Evolutionary conservation across 352 stramenopile species (phyloP), one percentile per base, ranked within the genome.

Genomic region (Globisporangium viniferum): DNA sequence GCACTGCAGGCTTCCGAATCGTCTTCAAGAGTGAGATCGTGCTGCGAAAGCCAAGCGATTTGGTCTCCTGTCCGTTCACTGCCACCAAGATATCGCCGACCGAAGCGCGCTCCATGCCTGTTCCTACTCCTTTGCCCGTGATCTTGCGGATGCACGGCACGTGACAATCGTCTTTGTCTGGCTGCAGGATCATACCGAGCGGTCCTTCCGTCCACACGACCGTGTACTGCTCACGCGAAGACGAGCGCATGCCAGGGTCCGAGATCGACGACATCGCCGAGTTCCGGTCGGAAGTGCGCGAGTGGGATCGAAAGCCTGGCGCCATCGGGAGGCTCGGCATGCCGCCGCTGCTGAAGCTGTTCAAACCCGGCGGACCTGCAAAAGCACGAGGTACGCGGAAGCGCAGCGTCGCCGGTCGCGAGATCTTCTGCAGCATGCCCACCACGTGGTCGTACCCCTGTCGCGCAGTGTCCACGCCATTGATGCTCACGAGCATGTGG

Each of bases 401-500:
- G 67, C 88, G 86, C 48, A 94, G 82, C 66, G 82, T 93, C 8
- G 85, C 88, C 2, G 88, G 88, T 0, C 88, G 86, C 20, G 86
- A 75, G 57, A 96, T 92, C 59, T 85, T 94, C 70, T 96, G 88
- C 54, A 96, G 76, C 71, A 88, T 86, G 62, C 90, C 73, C 7
- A 96, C 88, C 31, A 93, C 86, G 49, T 88, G 75, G 75, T 93
- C 86, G 66, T 96, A 96, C 41, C 88, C 88, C 65, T 92, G 84
- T n/a, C 87, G 86, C 22, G 88, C 85, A 31, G 88, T 96, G 72
- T 94, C 86, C 67, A 92, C 81, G 59, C 85, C 85, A 67, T 96
- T 96, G 67, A 96, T 93, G 75, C 84, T 93, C 69, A 96, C 88
- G 49, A 96, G 86, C 88, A 96, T 93, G 77, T 96, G 86, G 22